A percentile compares a stretch with the other conserved stretches of the same genome.
These are phyloP conservation scores for Eucalyptus caleyi DNA, from an alignment of 345 rosid genomes.

Conservation along the genomic window DNA sequence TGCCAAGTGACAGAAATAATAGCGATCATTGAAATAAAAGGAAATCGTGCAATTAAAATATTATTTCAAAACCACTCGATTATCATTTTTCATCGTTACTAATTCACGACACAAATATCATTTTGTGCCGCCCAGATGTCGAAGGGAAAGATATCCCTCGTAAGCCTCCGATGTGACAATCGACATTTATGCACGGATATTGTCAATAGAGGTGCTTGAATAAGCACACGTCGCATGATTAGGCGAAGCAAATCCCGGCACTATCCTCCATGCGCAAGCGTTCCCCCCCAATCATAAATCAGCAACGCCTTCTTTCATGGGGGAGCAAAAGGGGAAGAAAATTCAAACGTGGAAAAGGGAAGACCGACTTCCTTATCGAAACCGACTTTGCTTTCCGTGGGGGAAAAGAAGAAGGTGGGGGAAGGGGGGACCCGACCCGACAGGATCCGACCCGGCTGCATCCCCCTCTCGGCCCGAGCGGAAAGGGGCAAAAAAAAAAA, in stretches of 20 bases:
- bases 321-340: neutral
- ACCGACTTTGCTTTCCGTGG: neutral
- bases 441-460: neutral
- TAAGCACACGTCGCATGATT: neutral
- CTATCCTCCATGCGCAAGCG: neutral
- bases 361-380: neutral
- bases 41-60: neutral
- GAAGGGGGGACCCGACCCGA: neutral
- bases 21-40: accelerated
- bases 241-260: neutral
- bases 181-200: accelerated
- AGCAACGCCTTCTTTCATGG: neutral
- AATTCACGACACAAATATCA: accelerated
- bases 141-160: neutral
- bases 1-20: accelerated
- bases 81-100: neutral
- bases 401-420: neutral
- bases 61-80: too few relatives aligned
- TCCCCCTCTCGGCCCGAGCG: too few relatives aligned
- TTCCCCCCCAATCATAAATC: neutral
- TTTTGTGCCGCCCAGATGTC: accelerated
- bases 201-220: neutral
- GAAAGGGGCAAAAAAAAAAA: neutral
- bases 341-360: neutral
- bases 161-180: too few relatives aligned